Evolutionary conservation across 2,329 filamentous ascomycete genomes (phyloP).

Genomic region (Fusarium succisae): DNA sequence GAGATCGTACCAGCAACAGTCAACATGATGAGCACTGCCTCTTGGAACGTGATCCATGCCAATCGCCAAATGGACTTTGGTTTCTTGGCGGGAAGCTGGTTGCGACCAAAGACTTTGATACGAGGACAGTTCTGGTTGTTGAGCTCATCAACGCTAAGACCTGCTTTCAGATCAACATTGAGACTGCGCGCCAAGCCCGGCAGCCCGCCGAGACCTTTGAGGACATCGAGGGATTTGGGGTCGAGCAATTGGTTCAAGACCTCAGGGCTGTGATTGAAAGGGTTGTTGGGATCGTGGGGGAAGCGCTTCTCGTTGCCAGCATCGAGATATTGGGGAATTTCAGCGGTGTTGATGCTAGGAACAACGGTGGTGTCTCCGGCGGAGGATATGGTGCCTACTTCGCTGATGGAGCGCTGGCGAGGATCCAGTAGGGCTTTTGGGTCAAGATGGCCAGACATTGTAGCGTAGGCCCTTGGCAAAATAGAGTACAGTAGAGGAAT

Average conservation of each 20-base stretch:
- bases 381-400: constrained; percentile 17
- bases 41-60: constrained; percentile 19
- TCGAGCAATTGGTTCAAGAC: constrained; percentile 6
- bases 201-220: constrained; percentile 4
- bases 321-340: constrained; percentile 3
- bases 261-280: constrained; percentile 1
- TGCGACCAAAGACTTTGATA: constrained; percentile 4
- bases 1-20: constrained; percentile 19
- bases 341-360: constrained; percentile 15
- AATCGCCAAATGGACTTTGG: constrained; percentile 20
- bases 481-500: background rate
- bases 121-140: background rate
- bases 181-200: constrained; percentile 7
- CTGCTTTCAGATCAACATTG: constrained; percentile 7
- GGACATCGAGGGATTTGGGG: constrained; percentile 12
- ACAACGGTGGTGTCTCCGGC: constrained; percentile 14
- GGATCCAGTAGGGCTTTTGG: constrained; percentile 26
- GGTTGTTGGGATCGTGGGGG: background rate
- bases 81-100: constrained; percentile 12
- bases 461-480: background rate
- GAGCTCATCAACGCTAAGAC: constrained; percentile 17
- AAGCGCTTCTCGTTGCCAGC: background rate
- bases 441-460: constrained; percentile 29
- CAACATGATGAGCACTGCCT: constrained; percentile 12
- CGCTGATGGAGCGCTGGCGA: constrained; percentile 26